Percentiles rank a stretch among this genome's conserved stretches.
phyloP scores from a whole-genome alignment of 805 yeast species.

The Candida vaughaniae region DNA sequence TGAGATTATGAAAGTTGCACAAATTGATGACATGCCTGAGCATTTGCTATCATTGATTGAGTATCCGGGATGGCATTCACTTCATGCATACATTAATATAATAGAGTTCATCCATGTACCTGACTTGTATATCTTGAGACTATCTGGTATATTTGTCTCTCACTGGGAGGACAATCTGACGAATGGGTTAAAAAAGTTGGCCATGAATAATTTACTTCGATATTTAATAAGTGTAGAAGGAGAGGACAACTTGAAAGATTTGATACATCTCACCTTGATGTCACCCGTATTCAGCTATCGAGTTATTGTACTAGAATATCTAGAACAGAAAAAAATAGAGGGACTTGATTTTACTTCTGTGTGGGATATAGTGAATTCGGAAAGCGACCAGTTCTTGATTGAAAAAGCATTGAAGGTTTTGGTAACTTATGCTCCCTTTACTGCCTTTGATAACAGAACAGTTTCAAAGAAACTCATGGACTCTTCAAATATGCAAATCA shows the following conservation, averaged over 20 bases:
- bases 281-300: background rate
- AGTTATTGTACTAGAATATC: slow-evolving; percentile 4
- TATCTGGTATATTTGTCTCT: slow-evolving; percentile 36
- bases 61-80: slow-evolving; percentile 27
- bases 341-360: background rate
- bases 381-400: background rate
- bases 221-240: slow-evolving; percentile 2
- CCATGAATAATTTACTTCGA: slow-evolving; percentile 7
- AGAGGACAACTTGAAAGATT: background rate
- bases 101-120: slow-evolving; percentile 8
- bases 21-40: background rate
- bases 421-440: background rate
- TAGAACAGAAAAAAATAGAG: background rate
- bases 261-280: slow-evolving; percentile 1
- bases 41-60: background rate
- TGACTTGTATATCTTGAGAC: slow-evolving; percentile 10
- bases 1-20: slow-evolving; percentile 16
- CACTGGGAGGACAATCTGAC: slow-evolving; percentile 20
- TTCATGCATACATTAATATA: slow-evolving; percentile 29
- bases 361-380: background rate
- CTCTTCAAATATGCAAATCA: too few species aligned
- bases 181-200: slow-evolving; percentile 10
- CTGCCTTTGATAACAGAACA: too few species aligned
- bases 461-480: too few species aligned
- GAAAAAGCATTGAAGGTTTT: slow-evolving; percentile 2